Percentiles rank a stretch among this genome's conserved stretches.
Conservation (phyloP, 2,329 filamentous ascomycete species). For the Neocucurbitaria cava region DNA sequence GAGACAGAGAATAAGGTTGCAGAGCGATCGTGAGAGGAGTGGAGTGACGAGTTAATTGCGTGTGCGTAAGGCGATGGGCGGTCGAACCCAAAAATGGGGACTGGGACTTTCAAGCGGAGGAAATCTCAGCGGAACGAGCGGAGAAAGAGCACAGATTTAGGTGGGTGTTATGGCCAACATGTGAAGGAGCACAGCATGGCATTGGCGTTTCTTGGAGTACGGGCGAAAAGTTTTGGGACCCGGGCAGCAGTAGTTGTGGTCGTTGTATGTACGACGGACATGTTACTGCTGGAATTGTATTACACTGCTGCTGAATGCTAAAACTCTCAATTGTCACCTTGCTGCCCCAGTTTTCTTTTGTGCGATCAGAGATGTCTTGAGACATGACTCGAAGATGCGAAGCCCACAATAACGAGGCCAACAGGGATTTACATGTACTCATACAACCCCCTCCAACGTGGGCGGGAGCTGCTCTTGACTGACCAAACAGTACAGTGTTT, state of each 20-base stretch:
- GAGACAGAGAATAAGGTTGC: slow-evolving; percentile 36
- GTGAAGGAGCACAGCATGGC: neutral
- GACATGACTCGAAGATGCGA: no score
- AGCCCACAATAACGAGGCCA: no score
- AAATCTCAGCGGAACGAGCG: neutral
- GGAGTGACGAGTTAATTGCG: neutral
- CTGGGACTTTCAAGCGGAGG: neutral
- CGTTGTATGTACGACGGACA: neutral
- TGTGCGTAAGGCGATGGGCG: no score
- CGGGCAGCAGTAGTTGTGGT: neutral
- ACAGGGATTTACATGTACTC: no score
- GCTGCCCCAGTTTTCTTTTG: neutral
- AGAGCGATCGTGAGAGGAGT: slow-evolving; percentile 17
- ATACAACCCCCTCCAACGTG: no score
- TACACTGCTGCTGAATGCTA: neutral
- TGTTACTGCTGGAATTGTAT: neutral
- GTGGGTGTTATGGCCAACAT: neutral
- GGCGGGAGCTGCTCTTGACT: no score
- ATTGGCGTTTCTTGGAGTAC: neutral
- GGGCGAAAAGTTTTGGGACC: neutral
- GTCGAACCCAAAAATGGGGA: no score
- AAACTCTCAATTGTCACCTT: neutral
- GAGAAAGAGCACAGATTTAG: neutral
- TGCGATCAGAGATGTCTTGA: no score
- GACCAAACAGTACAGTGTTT: no score